Base-by-base conservation (phyloP, 2,329 filamentous ascomycete genomes). In the Metarhizium robertsii region DNA sequence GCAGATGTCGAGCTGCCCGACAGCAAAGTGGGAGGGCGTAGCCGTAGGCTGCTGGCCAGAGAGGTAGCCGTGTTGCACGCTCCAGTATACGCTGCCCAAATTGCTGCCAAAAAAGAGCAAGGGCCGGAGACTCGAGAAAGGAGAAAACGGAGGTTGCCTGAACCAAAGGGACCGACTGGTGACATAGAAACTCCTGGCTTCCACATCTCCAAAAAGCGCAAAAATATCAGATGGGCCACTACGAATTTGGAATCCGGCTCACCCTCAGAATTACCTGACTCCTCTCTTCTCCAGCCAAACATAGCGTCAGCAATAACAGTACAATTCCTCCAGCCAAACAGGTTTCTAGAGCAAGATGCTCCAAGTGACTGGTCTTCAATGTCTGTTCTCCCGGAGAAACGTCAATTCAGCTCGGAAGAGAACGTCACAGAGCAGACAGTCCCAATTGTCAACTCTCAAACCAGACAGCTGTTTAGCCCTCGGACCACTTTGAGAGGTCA, bases 31-130 rank as follows among this genome's bases (percentile, higher is more conserved):
- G 66, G 66, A 10, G 68, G 71, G 49, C 67, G 73, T 53, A 67
- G 73, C 3, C 50, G 56, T 18, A 53, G 56, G 55, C 61, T 66
- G 60, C 69, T 74, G 50, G 68, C 70, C 3, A 64, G 71, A 10
- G 74, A 76, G 52, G 71, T 81, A 18, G 76, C 77, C 40, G 69
- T 74, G n/a, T 63, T 81, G 32, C 71, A 73, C 53, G 78, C 78
- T 2, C 78, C 78, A 2, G 75, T 79, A 32, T 81, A 81, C 62
- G 69, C 65, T n/a, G 69, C 69, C 10, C 70, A 72, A 58, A 55
- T 66, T 50, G 66, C 69, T 13, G 64, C 67, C 10, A 72, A 71
- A 57, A 67, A 66, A 38, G 62, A 58, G 2, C 54, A 59, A 4
- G 64, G 66, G 38, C 57, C 58, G 6, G 67, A 65, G 32, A 55